A percentile compares a stretch with the other conserved stretches of the same genome.
phyloP scores from a whole-genome alignment of 177 flowering plant species.

The Vitis hybrid region DNA sequence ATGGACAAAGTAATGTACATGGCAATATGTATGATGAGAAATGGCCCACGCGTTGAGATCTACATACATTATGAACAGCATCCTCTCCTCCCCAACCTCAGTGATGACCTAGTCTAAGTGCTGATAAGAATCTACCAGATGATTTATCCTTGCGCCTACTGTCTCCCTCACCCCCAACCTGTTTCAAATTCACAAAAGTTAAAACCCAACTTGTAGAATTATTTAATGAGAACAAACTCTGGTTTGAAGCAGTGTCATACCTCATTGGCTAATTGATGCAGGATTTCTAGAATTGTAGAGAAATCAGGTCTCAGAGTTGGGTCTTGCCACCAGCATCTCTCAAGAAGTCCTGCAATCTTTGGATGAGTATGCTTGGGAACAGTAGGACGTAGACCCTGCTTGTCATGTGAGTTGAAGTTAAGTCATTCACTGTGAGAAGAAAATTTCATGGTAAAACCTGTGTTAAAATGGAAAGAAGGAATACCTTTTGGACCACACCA shows the following conservation, averaged over 20 bases:
- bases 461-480: conserved; percentile 2
- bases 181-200: neutral
- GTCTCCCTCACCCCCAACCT: conserved; percentile 15
- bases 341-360: conserved; percentile 62
- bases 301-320: conserved; percentile 75
- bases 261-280: conserved; percentile 66
- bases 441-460: neutral
- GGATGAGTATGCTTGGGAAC: conserved; percentile 76
- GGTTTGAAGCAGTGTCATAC: conserved; percentile 24
- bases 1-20: conserved; percentile 14
- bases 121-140: conserved; percentile 35
- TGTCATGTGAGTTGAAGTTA: conserved; percentile 10
- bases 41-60: neutral
- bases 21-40: neutral
- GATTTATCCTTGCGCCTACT: conserved; percentile 17
- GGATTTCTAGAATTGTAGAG: conserved; percentile 61
- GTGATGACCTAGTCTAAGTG: conserved; percentile 31
- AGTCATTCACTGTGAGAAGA: neutral
- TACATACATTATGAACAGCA: conserved; percentile 4
- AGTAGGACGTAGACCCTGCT: conserved; percentile 74
- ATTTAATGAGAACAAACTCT: neutral
- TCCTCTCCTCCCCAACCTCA: conserved; percentile 10
- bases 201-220: neutral
- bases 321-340: conserved; percentile 90
- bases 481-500: conserved; percentile 95